Percentiles rank a stretch among this genome's conserved stretches.
These are phyloP conservation scores for Eugenia klotzschiana DNA, from an alignment of 441 rosid genomes.

Conservation along the genomic window DNA sequence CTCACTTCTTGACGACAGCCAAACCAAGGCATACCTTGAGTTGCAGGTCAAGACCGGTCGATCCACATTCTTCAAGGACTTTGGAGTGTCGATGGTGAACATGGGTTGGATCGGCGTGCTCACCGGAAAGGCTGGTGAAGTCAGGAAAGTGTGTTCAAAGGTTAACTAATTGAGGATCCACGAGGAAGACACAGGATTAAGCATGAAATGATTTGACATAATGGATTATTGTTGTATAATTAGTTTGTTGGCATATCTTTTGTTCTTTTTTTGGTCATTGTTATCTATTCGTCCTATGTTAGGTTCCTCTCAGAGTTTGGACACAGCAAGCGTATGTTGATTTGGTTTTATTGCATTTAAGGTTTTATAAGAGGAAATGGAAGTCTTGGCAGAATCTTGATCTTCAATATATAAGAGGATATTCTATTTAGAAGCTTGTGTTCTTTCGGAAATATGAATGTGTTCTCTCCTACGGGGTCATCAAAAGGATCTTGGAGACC, in stretches of 20 bases:
- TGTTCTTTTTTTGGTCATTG: neutral
- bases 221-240: neutral
- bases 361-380: neutral
- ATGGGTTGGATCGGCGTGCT: slow-evolving; percentile 52
- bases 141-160: slow-evolving; percentile 36
- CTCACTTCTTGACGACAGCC: slow-evolving; percentile 29
- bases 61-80: slow-evolving; percentile 38
- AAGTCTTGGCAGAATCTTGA: neutral
- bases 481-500: too few relatives aligned
- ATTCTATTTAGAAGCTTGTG: too few relatives aligned
- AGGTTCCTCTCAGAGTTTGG: neutral
- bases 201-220: neutral
- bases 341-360: neutral
- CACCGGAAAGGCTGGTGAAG: slow-evolving; percentile 33
- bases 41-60: slow-evolving; percentile 8
- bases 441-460: too few relatives aligned
- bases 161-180: slow-evolving; percentile 13
- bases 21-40: slow-evolving; percentile 29
- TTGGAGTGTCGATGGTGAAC: slow-evolving; percentile 43
- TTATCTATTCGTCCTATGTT: neutral
- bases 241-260: neutral
- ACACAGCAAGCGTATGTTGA: neutral
- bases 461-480: too few relatives aligned
- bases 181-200: neutral
- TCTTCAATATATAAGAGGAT: neutral